Evolutionary conservation across 495 filamentous ascomycete species (phyloP).

Genomic region (Filosporella fistucella): DNA sequence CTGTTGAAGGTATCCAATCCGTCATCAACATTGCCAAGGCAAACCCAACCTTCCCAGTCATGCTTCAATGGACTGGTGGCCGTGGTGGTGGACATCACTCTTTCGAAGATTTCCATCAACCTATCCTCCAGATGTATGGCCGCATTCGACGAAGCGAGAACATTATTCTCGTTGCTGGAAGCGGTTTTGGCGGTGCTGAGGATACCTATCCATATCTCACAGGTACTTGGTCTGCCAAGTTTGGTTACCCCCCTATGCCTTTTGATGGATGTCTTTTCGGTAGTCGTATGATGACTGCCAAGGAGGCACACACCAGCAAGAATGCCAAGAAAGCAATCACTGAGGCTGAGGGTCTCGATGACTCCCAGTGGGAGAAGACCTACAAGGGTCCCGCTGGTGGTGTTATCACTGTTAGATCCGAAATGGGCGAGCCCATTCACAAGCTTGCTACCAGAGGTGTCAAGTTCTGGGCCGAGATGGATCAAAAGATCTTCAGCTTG

Average conservation of each 20-base stretch:
- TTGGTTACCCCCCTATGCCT: conserved; percentile 89
- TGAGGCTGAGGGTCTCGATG: conserved; percentile 83
- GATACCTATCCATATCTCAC: conserved; percentile 94
- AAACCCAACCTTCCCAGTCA: conserved; percentile 82
- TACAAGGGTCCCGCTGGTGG: conserved; percentile 90
- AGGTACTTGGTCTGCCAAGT: conserved; percentile 78
- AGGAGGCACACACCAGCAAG: conserved; percentile 89
- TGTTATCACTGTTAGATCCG: conserved; percentile 93
- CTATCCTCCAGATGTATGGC: conserved; percentile 86
- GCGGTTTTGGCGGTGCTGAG: conserved; percentile 86
- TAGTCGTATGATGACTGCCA: conserved; percentile 90
- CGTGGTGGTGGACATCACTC: conserved; percentile 94
- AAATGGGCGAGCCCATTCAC: conserved; percentile 99
- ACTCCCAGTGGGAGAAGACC: conserved; percentile 92
- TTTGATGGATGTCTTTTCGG: conserved; percentile 89
- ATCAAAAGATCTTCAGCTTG: conserved; percentile 92
- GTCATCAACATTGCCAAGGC: conserved; percentile 92
- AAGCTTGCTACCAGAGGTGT: conserved; percentile 96
- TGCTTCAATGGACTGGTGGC: conserved; percentile 93
- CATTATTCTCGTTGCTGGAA: conserved; percentile 83
- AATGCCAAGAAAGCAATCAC: conserved; percentile 94
- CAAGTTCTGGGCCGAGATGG: conserved; percentile 95
- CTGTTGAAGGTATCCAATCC: conserved; percentile 79
- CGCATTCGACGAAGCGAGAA: conserved; percentile 78
- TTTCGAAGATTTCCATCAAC: conserved; percentile 92